A percentile compares a stretch with the other conserved stretches of the same genome.
Evolutionary conservation across 441 rosid species (phyloP).

Genomic region (Biscutella laevigata): DNA sequence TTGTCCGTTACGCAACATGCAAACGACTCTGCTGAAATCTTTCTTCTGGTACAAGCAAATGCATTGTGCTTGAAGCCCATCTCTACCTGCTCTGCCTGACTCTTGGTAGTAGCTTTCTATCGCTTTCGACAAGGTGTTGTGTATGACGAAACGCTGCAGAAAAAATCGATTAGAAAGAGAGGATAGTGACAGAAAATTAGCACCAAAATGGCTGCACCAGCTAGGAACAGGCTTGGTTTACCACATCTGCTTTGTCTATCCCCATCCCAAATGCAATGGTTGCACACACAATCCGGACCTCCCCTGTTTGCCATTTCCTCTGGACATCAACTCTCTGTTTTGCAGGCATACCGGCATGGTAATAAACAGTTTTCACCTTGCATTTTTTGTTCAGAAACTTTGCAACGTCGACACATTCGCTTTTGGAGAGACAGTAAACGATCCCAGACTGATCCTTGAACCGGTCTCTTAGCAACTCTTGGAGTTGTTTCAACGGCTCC

Average conservation of each 20-base stretch:
- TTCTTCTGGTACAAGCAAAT: slow-evolving; percentile 79
- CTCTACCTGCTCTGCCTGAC: slow-evolving; percentile 96
- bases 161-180: background rate
- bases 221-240: slow-evolving; percentile 35
- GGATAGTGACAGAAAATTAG: background rate
- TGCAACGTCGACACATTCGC: slow-evolving; percentile 83
- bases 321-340: slow-evolving; percentile 74
- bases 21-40: slow-evolving; percentile 92
- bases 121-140: slow-evolving; percentile 87
- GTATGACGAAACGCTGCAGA: slow-evolving; percentile 77
- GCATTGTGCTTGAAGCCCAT: slow-evolving; percentile 58
- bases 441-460: slow-evolving; percentile 79
- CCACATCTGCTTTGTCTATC: slow-evolving; percentile 92
- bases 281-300: slow-evolving; percentile 79
- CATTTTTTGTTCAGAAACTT: slow-evolving; percentile 69
- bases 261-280: slow-evolving; percentile 99
- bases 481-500: slow-evolving; percentile 78
- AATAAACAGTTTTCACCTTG: slow-evolving; percentile 60
- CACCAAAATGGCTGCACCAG: no score
- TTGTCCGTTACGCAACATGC: slow-evolving; percentile 80
- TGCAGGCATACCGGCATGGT: slow-evolving; percentile 88
- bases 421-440: slow-evolving; percentile 88
- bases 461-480: slow-evolving; percentile 54
- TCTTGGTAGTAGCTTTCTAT: slow-evolving; percentile 94
- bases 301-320: slow-evolving; percentile 78